Conservation (phyloP, 768 basidiomycete species). For the Leucocoprinus leucothites region DNA sequence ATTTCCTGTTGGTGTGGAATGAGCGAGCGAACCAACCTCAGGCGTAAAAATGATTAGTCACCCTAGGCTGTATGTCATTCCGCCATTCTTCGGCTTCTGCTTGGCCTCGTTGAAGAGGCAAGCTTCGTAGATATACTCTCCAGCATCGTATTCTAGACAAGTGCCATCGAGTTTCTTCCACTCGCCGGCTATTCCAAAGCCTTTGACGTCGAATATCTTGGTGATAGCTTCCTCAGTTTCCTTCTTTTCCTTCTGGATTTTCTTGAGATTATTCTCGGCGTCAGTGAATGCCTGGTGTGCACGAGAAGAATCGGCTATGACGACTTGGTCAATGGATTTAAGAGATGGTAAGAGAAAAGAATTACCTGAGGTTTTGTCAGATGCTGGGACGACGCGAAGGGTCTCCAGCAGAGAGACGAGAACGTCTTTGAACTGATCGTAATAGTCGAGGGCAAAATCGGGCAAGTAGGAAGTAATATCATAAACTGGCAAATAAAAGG, state of each 20-base stretch:
- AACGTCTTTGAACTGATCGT: constrained; percentile 60
- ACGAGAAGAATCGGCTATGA: constrained; percentile 48
- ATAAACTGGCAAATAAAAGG: constrained; percentile 53
- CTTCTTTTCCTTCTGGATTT: constrained; percentile 48
- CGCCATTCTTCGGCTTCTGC: constrained; percentile 85
- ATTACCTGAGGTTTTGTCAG: constrained; percentile 39
- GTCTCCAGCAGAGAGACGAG: constrained; percentile 60
- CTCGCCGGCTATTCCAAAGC: constrained; percentile 80
- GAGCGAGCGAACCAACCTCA: neutral
- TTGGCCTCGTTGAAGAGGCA: constrained; percentile 88
- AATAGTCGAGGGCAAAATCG: constrained; percentile 71
- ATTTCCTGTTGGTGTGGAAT: constrained; percentile 47
- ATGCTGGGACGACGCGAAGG: constrained; percentile 53
- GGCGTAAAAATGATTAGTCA: constrained; percentile 33
- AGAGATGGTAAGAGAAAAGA: neutral
- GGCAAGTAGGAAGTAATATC: constrained; percentile 82
- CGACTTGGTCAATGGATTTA: neutral
- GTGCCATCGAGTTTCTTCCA: constrained; percentile 92
- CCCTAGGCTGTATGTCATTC: constrained; percentile 79
- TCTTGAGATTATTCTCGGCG: constrained; percentile 58
- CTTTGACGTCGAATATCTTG: constrained; percentile 61
- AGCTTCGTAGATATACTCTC: constrained; percentile 96
- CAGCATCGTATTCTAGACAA: constrained; percentile 78
- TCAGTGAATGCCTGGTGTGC: constrained; percentile 61
- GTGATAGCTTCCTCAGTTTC: constrained; percentile 54